Evolutionary conservation across 2,329 filamentous ascomycete species (phyloP).

Genomic region (Alternaria incomplexa): DNA sequence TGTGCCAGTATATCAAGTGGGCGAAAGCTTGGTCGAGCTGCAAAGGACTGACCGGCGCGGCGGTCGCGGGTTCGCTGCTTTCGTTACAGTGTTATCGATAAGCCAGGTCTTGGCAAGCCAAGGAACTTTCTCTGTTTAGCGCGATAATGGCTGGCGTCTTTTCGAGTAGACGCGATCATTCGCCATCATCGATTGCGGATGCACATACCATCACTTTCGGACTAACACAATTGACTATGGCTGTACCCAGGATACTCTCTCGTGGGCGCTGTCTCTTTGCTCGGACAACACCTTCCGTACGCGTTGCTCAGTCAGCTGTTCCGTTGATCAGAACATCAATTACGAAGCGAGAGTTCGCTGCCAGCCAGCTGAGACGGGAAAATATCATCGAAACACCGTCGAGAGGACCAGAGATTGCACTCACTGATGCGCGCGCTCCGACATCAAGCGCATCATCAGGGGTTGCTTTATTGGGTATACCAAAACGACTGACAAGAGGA

Average conservation of each 20-base stretch:
- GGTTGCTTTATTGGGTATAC: slow-evolving; percentile 17
- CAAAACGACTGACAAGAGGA: slow-evolving; percentile 7
- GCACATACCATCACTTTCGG: background rate
- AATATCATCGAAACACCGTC: slow-evolving; percentile 9
- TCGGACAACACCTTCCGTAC: slow-evolving; percentile 14
- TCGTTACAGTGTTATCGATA: slow-evolving; percentile 6
- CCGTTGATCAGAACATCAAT: slow-evolving; percentile 11
- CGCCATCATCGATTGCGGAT: background rate
- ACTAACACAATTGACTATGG: slow-evolving; percentile 11
- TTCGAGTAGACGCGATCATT: background rate
- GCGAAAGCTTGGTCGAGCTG: background rate
- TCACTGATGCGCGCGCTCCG: slow-evolving; percentile 1
- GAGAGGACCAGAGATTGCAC: slow-evolving; percentile 7
- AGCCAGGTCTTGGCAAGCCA: background rate
- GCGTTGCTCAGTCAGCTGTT: slow-evolving; percentile 16
- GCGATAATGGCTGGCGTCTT: background rate
- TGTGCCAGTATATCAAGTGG: fast-evolving
- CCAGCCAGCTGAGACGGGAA: slow-evolving; percentile 9
- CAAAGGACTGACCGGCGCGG: background rate
- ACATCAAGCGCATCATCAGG: slow-evolving; percentile 4
- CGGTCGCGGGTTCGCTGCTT: background rate
- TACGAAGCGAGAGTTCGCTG: slow-evolving; percentile 18
- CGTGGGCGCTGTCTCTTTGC: slow-evolving; percentile 16
- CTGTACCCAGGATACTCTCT: slow-evolving; percentile 16
- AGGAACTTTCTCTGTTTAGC: slow-evolving; percentile 6